Conservation (phyloP, 208 protist genomes). For the Crithidia brevicula region DNA sequence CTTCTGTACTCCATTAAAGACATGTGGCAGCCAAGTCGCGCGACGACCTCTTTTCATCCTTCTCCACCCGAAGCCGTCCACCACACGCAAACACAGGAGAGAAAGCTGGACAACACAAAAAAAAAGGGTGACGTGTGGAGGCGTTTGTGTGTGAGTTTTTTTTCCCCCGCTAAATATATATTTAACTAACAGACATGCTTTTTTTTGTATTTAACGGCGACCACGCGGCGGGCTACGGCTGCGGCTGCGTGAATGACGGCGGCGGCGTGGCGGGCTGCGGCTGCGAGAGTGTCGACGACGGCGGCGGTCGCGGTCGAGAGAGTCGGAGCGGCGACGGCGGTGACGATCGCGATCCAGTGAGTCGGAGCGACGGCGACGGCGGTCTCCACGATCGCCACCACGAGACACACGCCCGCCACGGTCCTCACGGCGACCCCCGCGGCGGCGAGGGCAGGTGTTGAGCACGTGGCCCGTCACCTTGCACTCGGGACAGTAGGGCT, state of each 20-base stretch:
- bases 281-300: constrained; percentile 46
- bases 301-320: constrained; percentile 24
- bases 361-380: constrained; percentile 34
- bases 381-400: constrained; percentile 37
- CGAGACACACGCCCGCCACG: constrained; percentile 7
- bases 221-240: constrained; percentile 39
- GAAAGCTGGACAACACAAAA: too few relatives aligned
- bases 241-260: constrained; percentile 41
- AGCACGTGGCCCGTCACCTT: constrained; percentile 51
- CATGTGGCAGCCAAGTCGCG: too few relatives aligned
- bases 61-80: too few relatives aligned
- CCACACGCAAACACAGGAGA: too few relatives aligned
- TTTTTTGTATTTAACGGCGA: not conserved
- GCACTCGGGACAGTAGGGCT: constrained; percentile 49
- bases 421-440: constrained; percentile 19
- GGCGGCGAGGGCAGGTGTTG: constrained; percentile 42
- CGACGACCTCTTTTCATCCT: too few relatives aligned
- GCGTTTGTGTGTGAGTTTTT: too few relatives aligned
- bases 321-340: constrained; percentile 34
- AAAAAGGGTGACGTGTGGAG: too few relatives aligned
- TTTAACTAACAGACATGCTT: too few relatives aligned
- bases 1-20: too few relatives aligned
- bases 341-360: constrained; percentile 29
- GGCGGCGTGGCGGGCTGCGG: constrained; percentile 40
- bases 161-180: too few relatives aligned